Conservation (phyloP, 331 rosid genomes). For the Quercus tomentella region DNA sequence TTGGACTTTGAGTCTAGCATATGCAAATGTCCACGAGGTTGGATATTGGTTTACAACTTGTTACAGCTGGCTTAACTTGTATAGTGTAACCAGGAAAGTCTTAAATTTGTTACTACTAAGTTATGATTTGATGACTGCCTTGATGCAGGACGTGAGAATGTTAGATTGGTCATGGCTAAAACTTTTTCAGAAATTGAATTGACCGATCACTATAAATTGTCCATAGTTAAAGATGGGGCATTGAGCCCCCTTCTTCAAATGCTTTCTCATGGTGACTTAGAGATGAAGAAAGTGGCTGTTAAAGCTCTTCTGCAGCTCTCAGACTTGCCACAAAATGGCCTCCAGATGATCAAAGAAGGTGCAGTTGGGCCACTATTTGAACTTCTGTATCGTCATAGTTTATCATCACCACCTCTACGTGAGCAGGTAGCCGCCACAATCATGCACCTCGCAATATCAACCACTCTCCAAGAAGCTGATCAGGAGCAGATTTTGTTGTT, state of each 20-base stretch:
- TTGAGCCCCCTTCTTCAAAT: slow-evolving; percentile 51
- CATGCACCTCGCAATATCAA: slow-evolving; percentile 52
- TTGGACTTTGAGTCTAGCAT: not conserved
- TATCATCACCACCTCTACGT: slow-evolving; percentile 29
- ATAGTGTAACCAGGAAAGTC: not conserved
- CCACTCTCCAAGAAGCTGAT: slow-evolving; percentile 36
- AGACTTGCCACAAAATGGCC: slow-evolving; percentile 52
- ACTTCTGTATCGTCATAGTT: slow-evolving; percentile 52
- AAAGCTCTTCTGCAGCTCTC: slow-evolving; percentile 52
- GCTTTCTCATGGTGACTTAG: slow-evolving; percentile 38
- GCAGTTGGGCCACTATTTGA: slow-evolving; percentile 46
- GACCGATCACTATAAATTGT: slow-evolving; percentile 51
- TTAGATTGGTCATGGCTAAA: slow-evolving; percentile 43
- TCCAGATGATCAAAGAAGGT: slow-evolving; percentile 52
- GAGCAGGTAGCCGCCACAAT: slow-evolving; percentile 54
- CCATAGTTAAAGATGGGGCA: slow-evolving; percentile 44
- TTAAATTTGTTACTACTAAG: not conserved
- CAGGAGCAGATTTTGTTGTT: slow-evolving; percentile 33
- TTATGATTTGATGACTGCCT: not conserved
- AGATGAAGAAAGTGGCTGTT: slow-evolving; percentile 43
- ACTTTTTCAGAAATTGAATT: slow-evolving; percentile 49
- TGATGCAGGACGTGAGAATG: slow-evolving; percentile 40
- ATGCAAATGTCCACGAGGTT: not conserved
- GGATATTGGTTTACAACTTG: not conserved
- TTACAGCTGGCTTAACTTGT: not conserved